phyloP scores from a whole-genome alignment of 805 yeast species.

The Torulaspora maleeae region DNA sequence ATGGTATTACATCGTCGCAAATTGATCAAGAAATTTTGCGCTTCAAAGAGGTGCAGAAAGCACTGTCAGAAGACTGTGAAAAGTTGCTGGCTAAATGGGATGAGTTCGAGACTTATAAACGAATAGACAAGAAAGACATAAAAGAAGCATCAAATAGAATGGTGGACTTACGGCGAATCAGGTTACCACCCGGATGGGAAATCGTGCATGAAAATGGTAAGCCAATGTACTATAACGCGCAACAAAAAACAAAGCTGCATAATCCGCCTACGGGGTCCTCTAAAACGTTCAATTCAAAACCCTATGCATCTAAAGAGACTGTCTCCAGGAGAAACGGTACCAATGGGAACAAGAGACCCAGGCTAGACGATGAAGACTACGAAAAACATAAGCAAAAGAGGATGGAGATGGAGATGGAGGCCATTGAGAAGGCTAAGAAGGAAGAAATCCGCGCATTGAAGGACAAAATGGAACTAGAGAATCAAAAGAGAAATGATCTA shows the following conservation, averaged over 20 bases:
- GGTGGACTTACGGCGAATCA: constrained; percentile 31
- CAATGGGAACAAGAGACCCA: constrained; percentile 15
- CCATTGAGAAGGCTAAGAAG: constrained; percentile 21
- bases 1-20: constrained; percentile 68
- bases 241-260: constrained; percentile 27
- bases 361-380: constrained; percentile 30
- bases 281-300: constrained; percentile 12
- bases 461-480: constrained; percentile 25
- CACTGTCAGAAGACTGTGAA: constrained; percentile 29
- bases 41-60: constrained; percentile 29
- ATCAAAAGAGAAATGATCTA: constrained; percentile 29
- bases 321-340: constrained; percentile 11
- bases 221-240: constrained; percentile 34
- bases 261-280: constrained; percentile 31
- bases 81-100: constrained; percentile 64
- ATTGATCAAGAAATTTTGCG: constrained; percentile 56
- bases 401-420: constrained; percentile 24
- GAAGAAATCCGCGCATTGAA: constrained; percentile 26
- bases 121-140: constrained; percentile 61
- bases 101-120: constrained; percentile 69
- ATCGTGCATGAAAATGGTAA: constrained; percentile 34
- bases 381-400: constrained; percentile 32
- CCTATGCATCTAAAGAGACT: constrained; percentile 6
- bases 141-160: constrained; percentile 25
- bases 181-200: constrained; percentile 36